Evolutionary conservation across 2,329 filamentous ascomycete species (phyloP).

Genomic region (Fusarium subtropicale): DNA sequence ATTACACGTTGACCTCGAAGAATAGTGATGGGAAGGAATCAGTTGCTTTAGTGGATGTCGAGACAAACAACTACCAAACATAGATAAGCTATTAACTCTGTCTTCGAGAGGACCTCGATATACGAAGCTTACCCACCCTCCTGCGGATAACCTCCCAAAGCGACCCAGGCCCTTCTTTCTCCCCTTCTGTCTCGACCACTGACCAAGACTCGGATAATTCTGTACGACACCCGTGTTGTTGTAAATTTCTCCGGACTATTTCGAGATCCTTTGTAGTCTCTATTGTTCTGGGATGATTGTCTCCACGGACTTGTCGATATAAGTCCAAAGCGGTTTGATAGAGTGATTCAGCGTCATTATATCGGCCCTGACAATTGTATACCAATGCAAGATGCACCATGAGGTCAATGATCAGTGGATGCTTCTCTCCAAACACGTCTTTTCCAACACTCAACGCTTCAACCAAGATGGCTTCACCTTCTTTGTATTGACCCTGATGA

Average conservation of each 20-base stretch:
- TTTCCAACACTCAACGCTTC: rapidly evolving
- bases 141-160: background rate
- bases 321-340: rapidly evolving
- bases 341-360: background rate
- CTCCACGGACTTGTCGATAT: rapidly evolving
- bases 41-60: rapidly evolving
- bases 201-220: background rate
- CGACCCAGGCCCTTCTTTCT: rapidly evolving
- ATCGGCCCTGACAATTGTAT: rapidly evolving
- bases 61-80: background rate
- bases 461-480: background rate
- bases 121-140: background rate
- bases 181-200: background rate
- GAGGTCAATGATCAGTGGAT: rapidly evolving
- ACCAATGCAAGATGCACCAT: rapidly evolving
- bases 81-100: rapidly evolving
- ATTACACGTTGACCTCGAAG: no score
- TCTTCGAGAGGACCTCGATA: background rate
- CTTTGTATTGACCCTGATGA: rapidly evolving
- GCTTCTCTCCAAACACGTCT: background rate
- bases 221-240: rapidly evolving
- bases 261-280: rapidly evolving
- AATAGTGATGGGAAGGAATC: background rate
- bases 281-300: background rate
- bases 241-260: rapidly evolving